Percentiles rank a stretch among this genome's conserved stretches.
Conservation (phyloP, 257 asterid genomes). For the Forsythia suspensa region DNA sequence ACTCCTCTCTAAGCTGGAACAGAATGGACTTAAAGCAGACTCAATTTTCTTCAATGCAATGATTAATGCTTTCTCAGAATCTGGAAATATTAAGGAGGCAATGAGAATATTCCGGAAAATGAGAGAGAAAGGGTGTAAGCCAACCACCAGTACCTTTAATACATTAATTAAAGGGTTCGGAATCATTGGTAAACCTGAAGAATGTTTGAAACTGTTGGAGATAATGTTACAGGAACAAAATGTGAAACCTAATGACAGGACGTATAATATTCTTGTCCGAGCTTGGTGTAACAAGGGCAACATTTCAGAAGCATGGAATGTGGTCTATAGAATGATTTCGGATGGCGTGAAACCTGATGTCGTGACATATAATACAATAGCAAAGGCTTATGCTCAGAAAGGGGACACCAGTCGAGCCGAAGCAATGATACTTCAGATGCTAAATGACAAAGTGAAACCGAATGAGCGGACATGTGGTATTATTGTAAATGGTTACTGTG, state of each 20-base stretch:
- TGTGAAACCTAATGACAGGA: slow-evolving; percentile 78
- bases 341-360: slow-evolving; percentile 74
- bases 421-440: slow-evolving; percentile 68
- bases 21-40: slow-evolving; percentile 79
- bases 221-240: slow-evolving; percentile 52
- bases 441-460: slow-evolving; percentile 54
- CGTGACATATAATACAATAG: slow-evolving; percentile 80
- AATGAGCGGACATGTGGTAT: slow-evolving; percentile 85
- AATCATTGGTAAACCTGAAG: slow-evolving; percentile 80
- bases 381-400: slow-evolving; percentile 71
- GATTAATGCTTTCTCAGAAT: slow-evolving; percentile 94
- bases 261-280: slow-evolving; percentile 77
- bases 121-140: slow-evolving; percentile 83
- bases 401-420: slow-evolving; percentile 76
- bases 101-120: slow-evolving; percentile 66
- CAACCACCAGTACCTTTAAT: slow-evolving; percentile 78
- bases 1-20: slow-evolving; percentile 68
- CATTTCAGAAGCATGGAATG: slow-evolving; percentile 68
- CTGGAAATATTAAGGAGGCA: slow-evolving; percentile 83
- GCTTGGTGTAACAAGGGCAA: slow-evolving; percentile 83
- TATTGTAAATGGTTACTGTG: slow-evolving; percentile 78
- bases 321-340: slow-evolving; percentile 61
- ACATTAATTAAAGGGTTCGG: slow-evolving; percentile 89
- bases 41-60: slow-evolving; percentile 89
- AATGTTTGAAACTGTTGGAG: slow-evolving; percentile 68